Conservation (phyloP, 805 yeast species). For the Tetrapisispora namnaoensis region DNA sequence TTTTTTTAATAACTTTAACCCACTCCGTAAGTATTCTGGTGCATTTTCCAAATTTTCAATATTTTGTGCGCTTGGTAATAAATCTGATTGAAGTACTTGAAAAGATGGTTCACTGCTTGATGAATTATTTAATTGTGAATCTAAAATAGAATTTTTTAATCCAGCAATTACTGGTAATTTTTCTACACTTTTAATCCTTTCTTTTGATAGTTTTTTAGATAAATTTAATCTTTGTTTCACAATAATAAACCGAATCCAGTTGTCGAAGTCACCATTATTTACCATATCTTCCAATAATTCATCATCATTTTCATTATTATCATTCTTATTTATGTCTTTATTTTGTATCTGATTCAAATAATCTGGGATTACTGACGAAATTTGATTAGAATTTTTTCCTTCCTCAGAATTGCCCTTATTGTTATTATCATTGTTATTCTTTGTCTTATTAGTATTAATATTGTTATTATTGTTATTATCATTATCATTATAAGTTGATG, state of each 20-base stretch:
- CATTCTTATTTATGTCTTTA: conserved; percentile 4
- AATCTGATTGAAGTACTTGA: conserved; percentile 5
- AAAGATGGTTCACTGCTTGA: not conserved
- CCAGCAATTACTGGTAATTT: conserved; percentile 20
- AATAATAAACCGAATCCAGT: conserved; percentile 30
- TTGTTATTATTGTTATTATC: not conserved
- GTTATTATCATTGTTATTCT: not conserved
- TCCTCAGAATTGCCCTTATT: not conserved
- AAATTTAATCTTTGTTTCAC: conserved; percentile 23
- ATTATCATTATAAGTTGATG: not conserved
- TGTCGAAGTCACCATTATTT: conserved; percentile 28
- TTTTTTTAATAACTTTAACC: conserved; percentile 11
- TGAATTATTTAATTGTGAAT: not conserved
- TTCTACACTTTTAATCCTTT: conserved; percentile 11
- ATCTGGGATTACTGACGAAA: conserved; percentile 18
- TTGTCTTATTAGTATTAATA: not conserved
- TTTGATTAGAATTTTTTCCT: not conserved
- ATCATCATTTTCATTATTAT: conserved; percentile 11
- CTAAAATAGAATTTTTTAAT: conserved; percentile 16
- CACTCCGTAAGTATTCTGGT: not conserved
- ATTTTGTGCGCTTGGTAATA: conserved; percentile 6
- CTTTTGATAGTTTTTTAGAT: conserved; percentile 16
- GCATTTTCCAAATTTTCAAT: conserved; percentile 29
- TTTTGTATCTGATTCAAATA: conserved; percentile 22
- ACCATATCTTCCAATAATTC: conserved; percentile 23